phyloP scores from a whole-genome alignment of 2,329 filamentous ascomycete genomes.

The Monilinia fructigena region DNA sequence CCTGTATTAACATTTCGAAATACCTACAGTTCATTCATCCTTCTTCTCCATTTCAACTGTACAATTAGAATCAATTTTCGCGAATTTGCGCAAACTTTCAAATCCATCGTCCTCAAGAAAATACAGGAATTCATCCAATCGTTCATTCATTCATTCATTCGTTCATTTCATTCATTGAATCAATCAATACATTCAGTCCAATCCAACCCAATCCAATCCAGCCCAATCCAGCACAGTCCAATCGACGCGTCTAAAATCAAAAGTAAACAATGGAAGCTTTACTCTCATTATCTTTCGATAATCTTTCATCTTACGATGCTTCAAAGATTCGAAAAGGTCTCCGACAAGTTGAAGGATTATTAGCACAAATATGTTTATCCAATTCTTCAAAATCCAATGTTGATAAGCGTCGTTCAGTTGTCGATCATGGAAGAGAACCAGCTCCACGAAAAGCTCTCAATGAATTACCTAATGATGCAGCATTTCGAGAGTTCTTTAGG shows the following conservation, averaged over 20 bases:
- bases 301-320: constrained; percentile 76
- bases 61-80: constrained; percentile 17
- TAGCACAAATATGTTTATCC: constrained; percentile 91
- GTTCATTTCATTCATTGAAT: not conserved
- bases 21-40: not conserved
- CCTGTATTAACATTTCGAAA: constrained; percentile 27
- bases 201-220: no score
- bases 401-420: constrained; percentile 35
- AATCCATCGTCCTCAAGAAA: not conserved
- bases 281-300: constrained; percentile 91
- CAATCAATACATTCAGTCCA: no score
- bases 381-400: constrained; percentile 35
- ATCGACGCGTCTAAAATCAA: constrained; percentile 22
- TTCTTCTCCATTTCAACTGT: constrained; percentile 9
- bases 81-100: constrained; percentile 21
- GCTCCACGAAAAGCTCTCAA: constrained; percentile 58
- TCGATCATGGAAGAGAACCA: constrained; percentile 42
- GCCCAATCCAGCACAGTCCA: no score
- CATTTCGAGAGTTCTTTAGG: constrained; percentile 94
- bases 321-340: constrained; percentile 90
- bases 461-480: constrained; percentile 76
- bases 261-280: constrained; percentile 74
- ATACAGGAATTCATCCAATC: no score
- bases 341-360: constrained; percentile 87
- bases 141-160: not conserved